Conservation (phyloP, 768 basidiomycete species). For the Lenzites betulinus region DNA sequence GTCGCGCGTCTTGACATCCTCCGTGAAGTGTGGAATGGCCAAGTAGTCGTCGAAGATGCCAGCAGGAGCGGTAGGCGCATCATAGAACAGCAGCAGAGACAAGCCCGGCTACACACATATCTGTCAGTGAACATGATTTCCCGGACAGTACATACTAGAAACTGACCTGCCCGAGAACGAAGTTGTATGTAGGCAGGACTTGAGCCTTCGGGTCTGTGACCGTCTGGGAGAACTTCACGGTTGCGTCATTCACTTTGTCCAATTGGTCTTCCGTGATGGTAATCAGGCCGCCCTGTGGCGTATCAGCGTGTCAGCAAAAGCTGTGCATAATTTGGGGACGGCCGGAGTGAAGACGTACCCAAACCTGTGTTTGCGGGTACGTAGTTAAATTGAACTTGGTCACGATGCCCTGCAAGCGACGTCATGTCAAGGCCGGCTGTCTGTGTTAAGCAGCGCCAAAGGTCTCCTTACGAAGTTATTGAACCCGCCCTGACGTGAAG, state of each 20-base stretch:
- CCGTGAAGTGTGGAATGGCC: constrained; percentile 41
- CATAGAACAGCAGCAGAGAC: constrained; percentile 54
- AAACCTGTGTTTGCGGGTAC: constrained; percentile 56
- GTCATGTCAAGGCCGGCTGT: background rate
- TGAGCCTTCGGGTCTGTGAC: constrained; percentile 54
- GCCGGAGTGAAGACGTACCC: constrained; percentile 44
- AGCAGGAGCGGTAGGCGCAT: constrained; percentile 49
- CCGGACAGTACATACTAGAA: no score
- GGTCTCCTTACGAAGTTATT: constrained; percentile 54
- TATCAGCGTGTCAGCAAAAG: background rate
- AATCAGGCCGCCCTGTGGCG: constrained; percentile 53
- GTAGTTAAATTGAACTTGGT: constrained; percentile 58
- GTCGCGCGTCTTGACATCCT: constrained; percentile 43
- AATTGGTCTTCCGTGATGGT: constrained; percentile 26
- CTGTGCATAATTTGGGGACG: background rate
- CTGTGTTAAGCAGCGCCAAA: background rate
- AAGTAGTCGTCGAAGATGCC: constrained; percentile 57
- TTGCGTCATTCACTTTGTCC: constrained; percentile 36
- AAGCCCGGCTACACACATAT: constrained; percentile 13
- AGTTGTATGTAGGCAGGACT: constrained; percentile 50
- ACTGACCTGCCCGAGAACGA: constrained; percentile 36
- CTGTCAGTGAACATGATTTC: background rate
- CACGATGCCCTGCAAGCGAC: constrained; percentile 51
- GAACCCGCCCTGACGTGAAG: constrained; percentile 49
- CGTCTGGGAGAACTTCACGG: constrained; percentile 40